Base-by-base conservation (phyloP, 1,284 basidiomycete genomes). In the Heterobasidion occidentale region DNA sequence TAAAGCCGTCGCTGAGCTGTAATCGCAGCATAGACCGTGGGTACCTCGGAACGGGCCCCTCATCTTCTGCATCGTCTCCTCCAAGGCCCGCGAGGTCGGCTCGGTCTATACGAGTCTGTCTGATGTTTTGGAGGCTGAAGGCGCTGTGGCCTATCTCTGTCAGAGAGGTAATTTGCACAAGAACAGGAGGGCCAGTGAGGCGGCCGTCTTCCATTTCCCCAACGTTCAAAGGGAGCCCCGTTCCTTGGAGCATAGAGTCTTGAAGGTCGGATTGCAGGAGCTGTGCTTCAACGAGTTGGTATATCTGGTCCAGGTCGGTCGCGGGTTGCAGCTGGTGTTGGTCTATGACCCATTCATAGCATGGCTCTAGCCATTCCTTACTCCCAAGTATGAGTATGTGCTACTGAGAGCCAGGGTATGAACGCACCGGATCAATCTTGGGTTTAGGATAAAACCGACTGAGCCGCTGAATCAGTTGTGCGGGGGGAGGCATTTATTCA, bases 121-220 rank as follows among this genome's bases (percentile, higher is more conserved):
- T 75, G 17, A 81, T 75, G 65, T 88, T 83, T 61, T 84, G 73
- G 36, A 89, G 71, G 53, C 71, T 78, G 64, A 88, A 84, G 7
- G 88, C 89, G 63, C 88, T 89, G 51, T 79, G 71, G 0, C 83
- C 86, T 36, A 91, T 83, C 56, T 92, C 89, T 17, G 85, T 92
- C 11, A 92, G 79, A 2, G 84, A 74, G 8, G 78, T 72, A 19
- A 95, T 77, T 60, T 92, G 82, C 9, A 90, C 83, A 20, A 88
- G 79, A 33, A 88, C 68, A 1, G 80, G 77, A 7, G 71, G 71
- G 0, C 79, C 77, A 35, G 65, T 62, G 51, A 73, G 65, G 3
- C 66, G 64, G 15, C 61, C 55, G 36, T 76, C 73, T 6, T 70
- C 65, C 20, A 73, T 61, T 14, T 65, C 58, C 11, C 70, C 60